Evolutionary conservation across 2,329 filamentous ascomycete species (phyloP), one percentile per base, ranked within the genome.

Genomic region (Mycosphaerella arachidis): DNA sequence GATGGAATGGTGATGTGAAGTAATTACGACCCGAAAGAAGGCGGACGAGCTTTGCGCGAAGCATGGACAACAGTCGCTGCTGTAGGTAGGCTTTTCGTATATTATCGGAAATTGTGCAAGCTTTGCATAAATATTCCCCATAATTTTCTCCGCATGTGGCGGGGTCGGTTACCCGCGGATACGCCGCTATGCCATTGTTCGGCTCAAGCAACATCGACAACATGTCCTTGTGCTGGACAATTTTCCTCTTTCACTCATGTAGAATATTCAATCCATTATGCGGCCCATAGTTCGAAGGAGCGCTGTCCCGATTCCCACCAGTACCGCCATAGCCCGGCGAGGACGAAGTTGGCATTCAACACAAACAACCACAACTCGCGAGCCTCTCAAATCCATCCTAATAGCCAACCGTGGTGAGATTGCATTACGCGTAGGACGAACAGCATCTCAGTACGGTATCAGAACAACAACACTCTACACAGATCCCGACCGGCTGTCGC

Each of bases 361-460:
- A 58, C 59, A 66, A 48, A 57, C 59, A 60, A 50, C 55, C 48
- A 48, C 59, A 46, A 58, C 60, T 53, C 63, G 57, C 27, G 67
- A 68, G 50, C 72, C 72, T 53, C 61, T 75, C 33, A 67, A 69
- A 40, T 96, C 92, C 8, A 89, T 97, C 46, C 83, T 99, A 27
- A 97, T 99, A 73, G 94, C 94, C 56, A 99, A 99, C 74, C 88
- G 94, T 68, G 94, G 94, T 69, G 94, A 99, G 77, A 99, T 99
- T 69, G 94, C 94, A 53, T 82, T 99, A 73, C 90, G 94, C 67
- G 94, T 99, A 67, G 89, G 92, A 66, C 86, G 87, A 66, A 99
- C 94, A 24, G 94, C 94, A 35, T 83, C 90, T 54, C 86, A 89
- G 64, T 89, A 96, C 72, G 93, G 94, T 59, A 96, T 99, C 71